Conservation (phyloP, 2,329 filamentous ascomycete species). For the Botrytis elliptica region DNA sequence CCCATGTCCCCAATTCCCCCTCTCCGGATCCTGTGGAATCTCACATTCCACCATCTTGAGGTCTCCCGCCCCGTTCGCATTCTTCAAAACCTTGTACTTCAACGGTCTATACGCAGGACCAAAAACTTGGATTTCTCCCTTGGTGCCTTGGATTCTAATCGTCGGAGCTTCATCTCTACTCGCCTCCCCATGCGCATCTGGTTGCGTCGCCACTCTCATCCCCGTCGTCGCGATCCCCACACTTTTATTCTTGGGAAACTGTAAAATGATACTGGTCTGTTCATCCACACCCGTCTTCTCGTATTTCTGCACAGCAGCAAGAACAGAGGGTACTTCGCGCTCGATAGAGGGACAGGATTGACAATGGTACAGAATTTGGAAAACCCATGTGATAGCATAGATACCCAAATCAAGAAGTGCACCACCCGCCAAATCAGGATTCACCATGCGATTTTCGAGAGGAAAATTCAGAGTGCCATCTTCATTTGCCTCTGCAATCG, state of each 20-base stretch:
- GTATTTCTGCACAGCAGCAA: constrained; percentile 57
- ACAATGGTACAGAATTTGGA: constrained; percentile 68
- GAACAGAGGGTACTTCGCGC: constrained; percentile 52
- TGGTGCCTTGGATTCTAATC: constrained; percentile 62
- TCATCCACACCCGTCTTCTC: constrained; percentile 62
- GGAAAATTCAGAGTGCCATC: constrained; percentile 45
- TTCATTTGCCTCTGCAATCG: constrained; percentile 51
- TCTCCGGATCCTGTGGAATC: constrained; percentile 45
- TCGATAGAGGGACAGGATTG: constrained; percentile 41
- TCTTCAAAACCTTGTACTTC: constrained; percentile 51
- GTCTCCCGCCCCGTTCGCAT: constrained; percentile 31
- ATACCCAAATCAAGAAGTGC: constrained; percentile 68
- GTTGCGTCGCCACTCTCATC: constrained; percentile 49
- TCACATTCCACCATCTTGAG: constrained; percentile 38
- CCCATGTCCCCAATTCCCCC: constrained; percentile 51
- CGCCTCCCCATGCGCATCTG: constrained; percentile 47
- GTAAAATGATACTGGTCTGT: constrained; percentile 60
- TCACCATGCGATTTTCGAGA: constrained; percentile 62
- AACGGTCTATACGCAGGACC: constrained; percentile 58
- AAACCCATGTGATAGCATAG: constrained; percentile 69
- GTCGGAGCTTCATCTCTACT: constrained; percentile 52
- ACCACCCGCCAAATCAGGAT: constrained; percentile 65
- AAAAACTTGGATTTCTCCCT: constrained; percentile 65
- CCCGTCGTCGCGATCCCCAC: constrained; percentile 61
- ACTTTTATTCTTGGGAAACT: constrained; percentile 56